phyloP scores from a whole-genome alignment of 2,329 filamentous ascomycete species.

The Rutstroemia sp. region DNA sequence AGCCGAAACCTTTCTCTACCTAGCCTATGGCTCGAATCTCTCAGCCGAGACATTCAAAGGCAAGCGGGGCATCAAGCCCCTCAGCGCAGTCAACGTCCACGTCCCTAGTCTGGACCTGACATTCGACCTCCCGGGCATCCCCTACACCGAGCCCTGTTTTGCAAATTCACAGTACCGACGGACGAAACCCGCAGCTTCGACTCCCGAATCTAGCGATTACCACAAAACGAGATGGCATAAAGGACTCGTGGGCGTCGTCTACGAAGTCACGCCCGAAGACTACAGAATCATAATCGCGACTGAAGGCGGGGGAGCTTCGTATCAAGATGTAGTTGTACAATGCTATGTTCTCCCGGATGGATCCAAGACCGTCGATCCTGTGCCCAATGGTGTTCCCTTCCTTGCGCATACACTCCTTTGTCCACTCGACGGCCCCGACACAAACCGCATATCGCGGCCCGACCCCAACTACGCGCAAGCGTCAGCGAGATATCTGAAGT shows the following conservation, averaged over 20 bases:
- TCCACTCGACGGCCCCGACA: slow-evolving; percentile 11
- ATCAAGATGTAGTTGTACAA: slow-evolving; percentile 73
- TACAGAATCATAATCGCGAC: slow-evolving; percentile 83
- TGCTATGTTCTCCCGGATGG: slow-evolving; percentile 62
- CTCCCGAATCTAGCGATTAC: slow-evolving; percentile 30
- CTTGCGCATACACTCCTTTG: slow-evolving; percentile 80
- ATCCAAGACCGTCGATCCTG: slow-evolving; percentile 52
- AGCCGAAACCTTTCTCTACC: slow-evolving; percentile 59
- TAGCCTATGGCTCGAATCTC: slow-evolving; percentile 91
- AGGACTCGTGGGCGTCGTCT: slow-evolving; percentile 85
- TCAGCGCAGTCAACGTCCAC: slow-evolving; percentile 74
- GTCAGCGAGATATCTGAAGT: slow-evolving; percentile 72
- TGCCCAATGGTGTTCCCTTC: slow-evolving; percentile 59
- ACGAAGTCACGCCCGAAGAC: slow-evolving; percentile 80
- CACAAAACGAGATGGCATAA: slow-evolving; percentile 64
- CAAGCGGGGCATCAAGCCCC: slow-evolving; percentile 67
- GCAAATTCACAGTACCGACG: slow-evolving; percentile 64
- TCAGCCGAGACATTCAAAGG: slow-evolving; percentile 72
- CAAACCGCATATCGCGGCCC: slow-evolving; percentile 39
- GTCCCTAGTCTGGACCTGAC: slow-evolving; percentile 71
- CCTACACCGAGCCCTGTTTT: slow-evolving; percentile 88
- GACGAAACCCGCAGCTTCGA: slow-evolving; percentile 26
- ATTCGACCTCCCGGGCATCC: slow-evolving; percentile 79
- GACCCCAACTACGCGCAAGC: slow-evolving; percentile 71
- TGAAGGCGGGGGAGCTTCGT: slow-evolving; percentile 80